Conservation (phyloP, 345 rosid genomes). For the Carallia pectinifolia region DNA sequence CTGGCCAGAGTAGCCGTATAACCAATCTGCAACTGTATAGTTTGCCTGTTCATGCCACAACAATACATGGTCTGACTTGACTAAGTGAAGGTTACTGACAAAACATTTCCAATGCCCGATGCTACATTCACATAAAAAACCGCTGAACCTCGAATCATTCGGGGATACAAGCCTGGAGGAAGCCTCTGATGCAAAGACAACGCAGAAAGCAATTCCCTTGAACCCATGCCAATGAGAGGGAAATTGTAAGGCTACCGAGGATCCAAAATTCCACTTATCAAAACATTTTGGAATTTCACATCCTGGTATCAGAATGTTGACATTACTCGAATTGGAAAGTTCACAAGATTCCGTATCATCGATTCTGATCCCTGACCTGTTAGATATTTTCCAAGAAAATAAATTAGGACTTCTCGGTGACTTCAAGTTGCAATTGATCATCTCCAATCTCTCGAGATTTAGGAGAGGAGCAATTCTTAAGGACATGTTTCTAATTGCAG, state of each 20-base stretch:
- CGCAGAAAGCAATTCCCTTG: neutral
- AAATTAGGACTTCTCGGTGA: neutral
- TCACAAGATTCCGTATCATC: neutral
- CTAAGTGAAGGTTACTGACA: neutral
- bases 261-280: neutral
- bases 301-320: neutral
- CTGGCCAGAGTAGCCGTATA: neutral
- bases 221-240: neutral
- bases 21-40: neutral
- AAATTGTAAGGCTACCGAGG: neutral
- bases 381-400: neutral
- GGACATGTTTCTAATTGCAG: slow-evolving; percentile 1
- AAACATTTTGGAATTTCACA: neutral
- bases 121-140: no score
- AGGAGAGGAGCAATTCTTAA: neutral
- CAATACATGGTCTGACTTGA: slow-evolving; percentile 1
- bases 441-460: neutral
- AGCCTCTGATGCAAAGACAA: neutral
- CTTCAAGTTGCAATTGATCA: neutral
- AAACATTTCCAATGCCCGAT: neutral
- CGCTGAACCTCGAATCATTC: no score
- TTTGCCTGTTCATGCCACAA: neutral
- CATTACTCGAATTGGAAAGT: neutral
- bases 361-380: neutral
- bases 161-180: neutral